Conservation (phyloP, 345 rosid species). For the Lepidium aucheri region DNA sequence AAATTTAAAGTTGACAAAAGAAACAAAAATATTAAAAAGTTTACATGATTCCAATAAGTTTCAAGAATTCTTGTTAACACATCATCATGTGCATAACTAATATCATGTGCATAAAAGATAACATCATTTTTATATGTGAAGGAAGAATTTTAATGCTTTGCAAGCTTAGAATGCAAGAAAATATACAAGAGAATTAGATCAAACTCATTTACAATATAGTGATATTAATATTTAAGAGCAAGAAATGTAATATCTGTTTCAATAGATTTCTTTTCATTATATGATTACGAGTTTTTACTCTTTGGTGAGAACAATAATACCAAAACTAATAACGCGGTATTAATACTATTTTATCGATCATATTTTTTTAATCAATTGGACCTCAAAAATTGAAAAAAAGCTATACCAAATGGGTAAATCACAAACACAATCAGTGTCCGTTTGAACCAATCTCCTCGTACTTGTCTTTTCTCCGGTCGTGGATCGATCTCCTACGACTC, state of each 20-base stretch:
- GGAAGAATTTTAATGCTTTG: neutral
- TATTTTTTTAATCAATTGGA: slow-evolving; percentile 11
- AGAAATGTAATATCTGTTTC: neutral
- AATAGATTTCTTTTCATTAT: neutral
- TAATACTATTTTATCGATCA: slow-evolving; percentile 2
- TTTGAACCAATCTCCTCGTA: slow-evolving; percentile 23
- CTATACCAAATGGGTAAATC: slow-evolving; percentile 6
- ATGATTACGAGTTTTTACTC: neutral
- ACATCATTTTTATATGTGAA: too few species aligned
- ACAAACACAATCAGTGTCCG: slow-evolving; percentile 21
- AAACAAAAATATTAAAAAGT: too few species aligned
- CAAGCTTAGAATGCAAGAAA: neutral
- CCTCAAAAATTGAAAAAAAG: neutral
- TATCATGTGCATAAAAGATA: too few species aligned
- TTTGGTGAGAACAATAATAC: neutral
- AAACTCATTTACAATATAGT: neutral
- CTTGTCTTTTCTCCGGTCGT: slow-evolving; percentile 22
- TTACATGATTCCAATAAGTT: too few species aligned
- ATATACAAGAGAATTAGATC: neutral
- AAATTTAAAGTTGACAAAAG: too few species aligned
- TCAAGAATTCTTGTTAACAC: too few species aligned
- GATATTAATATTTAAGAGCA: neutral
- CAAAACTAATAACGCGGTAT: slow-evolving; percentile 10
- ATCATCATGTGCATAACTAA: too few species aligned
- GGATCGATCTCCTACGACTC: slow-evolving; percentile 26